Conservation (phyloP, 495 filamentous ascomycete genomes). For the Aspergillus panamensis region DNA sequence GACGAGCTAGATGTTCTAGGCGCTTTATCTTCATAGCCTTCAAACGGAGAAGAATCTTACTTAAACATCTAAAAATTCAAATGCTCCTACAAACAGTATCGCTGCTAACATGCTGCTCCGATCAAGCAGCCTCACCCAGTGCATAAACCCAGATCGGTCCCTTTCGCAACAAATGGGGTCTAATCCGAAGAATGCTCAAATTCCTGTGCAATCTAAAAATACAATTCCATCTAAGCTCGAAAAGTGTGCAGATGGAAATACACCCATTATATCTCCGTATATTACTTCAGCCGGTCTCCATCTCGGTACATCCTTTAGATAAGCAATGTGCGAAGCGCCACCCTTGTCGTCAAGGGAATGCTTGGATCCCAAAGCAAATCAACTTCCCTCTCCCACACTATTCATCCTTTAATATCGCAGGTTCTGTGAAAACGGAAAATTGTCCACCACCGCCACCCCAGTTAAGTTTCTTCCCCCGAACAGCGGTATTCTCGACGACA, state of each 20-base stretch:
- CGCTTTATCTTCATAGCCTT: neutral
- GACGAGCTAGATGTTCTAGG: conserved; percentile 25
- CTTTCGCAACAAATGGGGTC: neutral
- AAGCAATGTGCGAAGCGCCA: too few species aligned
- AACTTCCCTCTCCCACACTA: neutral
- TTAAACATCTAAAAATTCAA: too few species aligned
- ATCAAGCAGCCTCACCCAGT: too few species aligned
- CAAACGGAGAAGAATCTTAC: neutral
- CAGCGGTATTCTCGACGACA: conserved; percentile 56
- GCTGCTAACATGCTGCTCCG: too few species aligned
- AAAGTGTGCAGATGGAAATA: neutral
- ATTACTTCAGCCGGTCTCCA: too few species aligned
- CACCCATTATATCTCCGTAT: neutral
- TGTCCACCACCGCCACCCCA: conserved; percentile 62
- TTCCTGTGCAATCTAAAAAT: conserved; percentile 1
- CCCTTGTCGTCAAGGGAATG: too few species aligned
- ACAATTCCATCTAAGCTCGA: conserved; percentile 7
- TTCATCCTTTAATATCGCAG: conserved; percentile 18
- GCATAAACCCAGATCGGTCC: neutral
- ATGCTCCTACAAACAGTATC: too few species aligned
- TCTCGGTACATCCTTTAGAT: too few species aligned
- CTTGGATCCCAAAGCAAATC: neutral
- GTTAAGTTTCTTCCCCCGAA: conserved; percentile 51
- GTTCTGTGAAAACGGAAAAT: conserved; percentile 50
- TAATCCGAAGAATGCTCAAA: neutral